Evolutionary conservation across 768 basidiomycete species (phyloP).

Genomic region (Asterophora lycoperdoides): DNA sequence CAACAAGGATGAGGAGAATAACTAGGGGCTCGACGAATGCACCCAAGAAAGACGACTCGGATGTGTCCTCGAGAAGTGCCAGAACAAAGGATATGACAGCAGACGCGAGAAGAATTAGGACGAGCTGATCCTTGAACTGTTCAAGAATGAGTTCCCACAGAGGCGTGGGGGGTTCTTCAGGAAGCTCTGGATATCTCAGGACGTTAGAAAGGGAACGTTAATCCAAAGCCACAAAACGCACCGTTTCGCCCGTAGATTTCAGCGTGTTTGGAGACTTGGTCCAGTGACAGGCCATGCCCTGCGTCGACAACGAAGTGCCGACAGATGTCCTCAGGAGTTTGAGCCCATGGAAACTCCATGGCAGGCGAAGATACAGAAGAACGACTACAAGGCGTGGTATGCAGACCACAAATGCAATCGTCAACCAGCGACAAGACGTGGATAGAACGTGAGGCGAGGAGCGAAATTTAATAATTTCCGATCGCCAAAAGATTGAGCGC

Average conservation of each 20-base stretch:
- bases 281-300: constrained; percentile 55
- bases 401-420: constrained; percentile 10
- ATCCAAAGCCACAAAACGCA: constrained; percentile 25
- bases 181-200: constrained; percentile 58
- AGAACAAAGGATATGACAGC: constrained; percentile 92
- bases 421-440: constrained; percentile 6
- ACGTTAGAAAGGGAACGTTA: background rate
- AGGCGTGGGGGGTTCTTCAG: constrained; percentile 88
- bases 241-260: constrained; percentile 86
- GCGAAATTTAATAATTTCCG: constrained; percentile 1
- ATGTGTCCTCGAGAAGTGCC: constrained; percentile 79
- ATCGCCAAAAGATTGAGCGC: constrained; percentile 20
- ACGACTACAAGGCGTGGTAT: constrained; percentile 11
- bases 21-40: constrained; percentile 96
- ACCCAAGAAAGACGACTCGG: constrained; percentile 61
- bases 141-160: constrained; percentile 95
- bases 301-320: constrained; percentile 69
- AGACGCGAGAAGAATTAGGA: constrained; percentile 92
- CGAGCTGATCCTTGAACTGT: constrained; percentile 98
- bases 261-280: constrained; percentile 69
- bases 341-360: constrained; percentile 81
- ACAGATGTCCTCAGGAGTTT: constrained; percentile 61
- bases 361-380: constrained; percentile 17
- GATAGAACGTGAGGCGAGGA: constrained; percentile 1
- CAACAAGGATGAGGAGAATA: constrained; percentile 92